phyloP scores from a whole-genome alignment of 2,329 filamentous ascomycete species.

The Xylariaceae sp. region DNA sequence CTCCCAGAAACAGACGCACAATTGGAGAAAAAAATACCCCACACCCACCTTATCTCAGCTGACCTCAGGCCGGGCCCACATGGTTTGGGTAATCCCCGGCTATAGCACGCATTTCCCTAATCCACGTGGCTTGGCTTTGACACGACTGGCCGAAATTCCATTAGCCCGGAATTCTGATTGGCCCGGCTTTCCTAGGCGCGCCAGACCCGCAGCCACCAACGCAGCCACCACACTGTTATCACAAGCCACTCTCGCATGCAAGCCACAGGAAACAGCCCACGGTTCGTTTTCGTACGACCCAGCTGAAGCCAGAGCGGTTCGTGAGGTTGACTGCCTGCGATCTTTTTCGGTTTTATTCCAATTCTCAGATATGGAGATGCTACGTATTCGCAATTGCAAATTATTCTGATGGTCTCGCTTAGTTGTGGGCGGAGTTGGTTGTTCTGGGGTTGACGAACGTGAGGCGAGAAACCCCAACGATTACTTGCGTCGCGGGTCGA shows the following conservation, averaged over 20 bases:
- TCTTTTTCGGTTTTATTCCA: background rate
- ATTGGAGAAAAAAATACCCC: background rate
- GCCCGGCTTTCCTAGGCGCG: no score
- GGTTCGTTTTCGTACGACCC: background rate
- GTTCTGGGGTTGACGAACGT: no score
- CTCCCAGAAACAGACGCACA: background rate
- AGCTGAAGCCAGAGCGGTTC: background rate
- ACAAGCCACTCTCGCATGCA: background rate
- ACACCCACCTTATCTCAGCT: background rate
- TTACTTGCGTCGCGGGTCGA: no score
- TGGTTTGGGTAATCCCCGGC: background rate
- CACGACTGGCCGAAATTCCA: no score
- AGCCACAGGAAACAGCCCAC: background rate
- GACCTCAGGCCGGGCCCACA: background rate
- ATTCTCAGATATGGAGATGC: background rate
- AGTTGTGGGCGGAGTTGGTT: no score
- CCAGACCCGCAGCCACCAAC: no score
- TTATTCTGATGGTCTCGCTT: no score
- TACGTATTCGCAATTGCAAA: background rate
- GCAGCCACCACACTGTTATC: no score
- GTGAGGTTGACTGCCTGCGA: no score
- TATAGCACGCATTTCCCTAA: background rate
- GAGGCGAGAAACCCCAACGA: no score
- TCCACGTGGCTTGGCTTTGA: no score
- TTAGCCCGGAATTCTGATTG: no score